phyloP scores from a whole-genome alignment of 1,284 basidiomycete species.

The Violaceomyces palustris region DNA sequence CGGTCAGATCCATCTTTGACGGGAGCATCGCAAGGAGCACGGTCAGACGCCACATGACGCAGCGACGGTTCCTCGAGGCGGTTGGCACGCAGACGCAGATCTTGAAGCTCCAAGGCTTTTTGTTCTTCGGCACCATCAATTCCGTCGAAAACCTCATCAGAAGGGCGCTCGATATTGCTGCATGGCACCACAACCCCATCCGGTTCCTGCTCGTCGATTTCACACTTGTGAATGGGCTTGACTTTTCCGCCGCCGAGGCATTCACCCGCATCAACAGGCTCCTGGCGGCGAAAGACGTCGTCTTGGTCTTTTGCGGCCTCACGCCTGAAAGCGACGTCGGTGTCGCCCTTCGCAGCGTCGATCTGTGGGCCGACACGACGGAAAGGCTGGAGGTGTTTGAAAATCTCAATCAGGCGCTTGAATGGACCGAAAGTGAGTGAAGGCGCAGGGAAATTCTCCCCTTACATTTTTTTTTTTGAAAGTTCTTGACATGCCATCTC shows the following conservation, averaged over 20 bases:
- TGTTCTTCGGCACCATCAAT: slow-evolving; percentile 94
- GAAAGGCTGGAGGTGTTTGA: slow-evolving; percentile 66
- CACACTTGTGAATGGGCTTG: slow-evolving; percentile 77
- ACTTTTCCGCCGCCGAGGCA: slow-evolving; percentile 91
- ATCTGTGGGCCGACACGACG: slow-evolving; percentile 61
- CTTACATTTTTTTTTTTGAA: no score
- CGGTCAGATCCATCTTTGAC: slow-evolving; percentile 46
- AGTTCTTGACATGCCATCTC: no score
- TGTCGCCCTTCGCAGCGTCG: slow-evolving; percentile 56
- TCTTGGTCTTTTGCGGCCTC: slow-evolving; percentile 81
- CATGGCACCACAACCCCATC: slow-evolving; percentile 74
- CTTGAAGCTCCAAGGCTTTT: slow-evolving; percentile 78
- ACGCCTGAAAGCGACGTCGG: slow-evolving; percentile 51
- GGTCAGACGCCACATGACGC: slow-evolving; percentile 79
- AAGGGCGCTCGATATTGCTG: slow-evolving; percentile 66
- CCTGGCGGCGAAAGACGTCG: slow-evolving; percentile 69
- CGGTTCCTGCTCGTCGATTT: slow-evolving; percentile 65
- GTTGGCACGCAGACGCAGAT: slow-evolving; percentile 88
- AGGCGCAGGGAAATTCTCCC: not conserved
- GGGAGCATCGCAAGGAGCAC: slow-evolving; percentile 64
- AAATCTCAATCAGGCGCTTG: slow-evolving; percentile 82
- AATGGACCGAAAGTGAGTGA: slow-evolving; percentile 61
- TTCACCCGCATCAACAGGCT: slow-evolving; percentile 86
- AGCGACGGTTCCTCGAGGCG: slow-evolving; percentile 81
- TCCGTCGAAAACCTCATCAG: slow-evolving; percentile 74